Percentiles rank a stretch among this genome's conserved stretches.
These are phyloP conservation scores for Xylaria telfairii DNA, from an alignment of 495 filamentous ascomycete species.

Conservation along the genomic window DNA sequence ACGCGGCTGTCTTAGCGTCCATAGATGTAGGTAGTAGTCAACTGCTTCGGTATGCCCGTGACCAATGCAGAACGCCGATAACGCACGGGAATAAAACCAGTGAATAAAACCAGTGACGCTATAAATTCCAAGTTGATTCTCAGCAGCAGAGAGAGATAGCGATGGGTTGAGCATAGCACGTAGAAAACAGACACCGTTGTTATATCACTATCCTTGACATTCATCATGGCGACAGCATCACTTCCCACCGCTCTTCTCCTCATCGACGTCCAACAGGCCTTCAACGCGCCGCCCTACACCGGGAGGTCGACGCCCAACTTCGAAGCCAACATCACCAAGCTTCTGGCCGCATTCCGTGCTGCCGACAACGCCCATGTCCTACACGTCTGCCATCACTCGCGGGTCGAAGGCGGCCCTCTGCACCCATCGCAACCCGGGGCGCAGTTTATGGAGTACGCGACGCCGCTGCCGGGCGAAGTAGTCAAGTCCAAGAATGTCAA, in stretches of 20 bases:
- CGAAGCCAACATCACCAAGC: conserved; percentile 49
- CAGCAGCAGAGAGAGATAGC: background rate
- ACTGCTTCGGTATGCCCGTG: too few relatives aligned
- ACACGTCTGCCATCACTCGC: conserved; percentile 56
- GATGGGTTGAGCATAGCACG: background rate
- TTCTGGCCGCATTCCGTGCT: conserved; percentile 51
- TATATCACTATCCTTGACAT: background rate
- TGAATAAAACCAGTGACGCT: background rate
- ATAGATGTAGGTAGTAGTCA: background rate
- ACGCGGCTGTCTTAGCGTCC: too few relatives aligned
- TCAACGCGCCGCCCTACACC: conserved; percentile 54
- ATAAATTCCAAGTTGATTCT: background rate
- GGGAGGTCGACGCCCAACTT: conserved; percentile 54
- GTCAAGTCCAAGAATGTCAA: conserved; percentile 57
- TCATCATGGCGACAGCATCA: conserved; percentile 20
- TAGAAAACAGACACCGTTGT: background rate
- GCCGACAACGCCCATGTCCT: conserved; percentile 40
- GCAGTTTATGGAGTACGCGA: conserved; percentile 47
- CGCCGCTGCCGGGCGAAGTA: conserved; percentile 47
- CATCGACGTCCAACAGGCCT: conserved; percentile 64
- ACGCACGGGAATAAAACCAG: background rate
- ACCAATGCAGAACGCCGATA: conserved; percentile 5
- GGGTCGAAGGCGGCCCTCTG: conserved; percentile 39
- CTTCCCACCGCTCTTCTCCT: conserved; percentile 58
- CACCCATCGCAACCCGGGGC: conserved; percentile 42